Percentiles rank a stretch among this genome's conserved stretches.
phyloP scores from a whole-genome alignment of 2,329 filamentous ascomycete species.

The Exophiala dermatitidis region DNA sequence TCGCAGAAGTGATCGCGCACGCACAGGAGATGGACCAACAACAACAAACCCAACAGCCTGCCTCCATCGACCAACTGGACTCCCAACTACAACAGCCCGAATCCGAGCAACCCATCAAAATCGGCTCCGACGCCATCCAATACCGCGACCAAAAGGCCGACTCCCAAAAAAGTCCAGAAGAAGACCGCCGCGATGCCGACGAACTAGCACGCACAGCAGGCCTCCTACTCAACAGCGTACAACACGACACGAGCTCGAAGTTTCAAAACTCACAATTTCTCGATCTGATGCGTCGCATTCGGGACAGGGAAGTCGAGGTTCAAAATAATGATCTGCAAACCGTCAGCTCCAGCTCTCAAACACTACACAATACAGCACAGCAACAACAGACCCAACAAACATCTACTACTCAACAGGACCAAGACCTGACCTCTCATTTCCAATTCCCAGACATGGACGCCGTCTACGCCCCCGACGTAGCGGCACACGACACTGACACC shows the following conservation, averaged over 20 bases:
- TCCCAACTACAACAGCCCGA: background rate
- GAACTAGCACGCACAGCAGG: conserved; percentile 67
- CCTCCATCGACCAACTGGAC: background rate
- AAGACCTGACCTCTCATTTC: conserved; percentile 14
- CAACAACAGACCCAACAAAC: background rate
- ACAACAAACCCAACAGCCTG: background rate
- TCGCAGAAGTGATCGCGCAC: conserved; percentile 23
- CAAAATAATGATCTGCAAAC: conserved; percentile 62
- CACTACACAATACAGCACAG: background rate
- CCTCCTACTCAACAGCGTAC: conserved; percentile 61
- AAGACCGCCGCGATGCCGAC: conserved; percentile 47
- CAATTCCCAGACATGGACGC: conserved; percentile 26
- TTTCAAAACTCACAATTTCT: conserved; percentile 74
- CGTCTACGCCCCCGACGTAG: conserved; percentile 18
- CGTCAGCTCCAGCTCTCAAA: conserved; percentile 6
- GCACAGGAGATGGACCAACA: conserved; percentile 19
- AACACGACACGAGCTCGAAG: conserved; percentile 62
- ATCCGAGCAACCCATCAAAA: conserved; percentile 25
- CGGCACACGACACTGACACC: background rate
- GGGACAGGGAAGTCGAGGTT: conserved; percentile 64
- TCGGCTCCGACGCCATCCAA: conserved; percentile 40
- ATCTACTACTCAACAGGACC: background rate
- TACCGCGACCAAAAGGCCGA: conserved; percentile 23
- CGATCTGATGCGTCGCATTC: conserved; percentile 66
- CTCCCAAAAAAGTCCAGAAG: conserved; percentile 13